Base-by-base conservation (phyloP, 305 asterid species). In the Fraxinus angustifolia region DNA sequence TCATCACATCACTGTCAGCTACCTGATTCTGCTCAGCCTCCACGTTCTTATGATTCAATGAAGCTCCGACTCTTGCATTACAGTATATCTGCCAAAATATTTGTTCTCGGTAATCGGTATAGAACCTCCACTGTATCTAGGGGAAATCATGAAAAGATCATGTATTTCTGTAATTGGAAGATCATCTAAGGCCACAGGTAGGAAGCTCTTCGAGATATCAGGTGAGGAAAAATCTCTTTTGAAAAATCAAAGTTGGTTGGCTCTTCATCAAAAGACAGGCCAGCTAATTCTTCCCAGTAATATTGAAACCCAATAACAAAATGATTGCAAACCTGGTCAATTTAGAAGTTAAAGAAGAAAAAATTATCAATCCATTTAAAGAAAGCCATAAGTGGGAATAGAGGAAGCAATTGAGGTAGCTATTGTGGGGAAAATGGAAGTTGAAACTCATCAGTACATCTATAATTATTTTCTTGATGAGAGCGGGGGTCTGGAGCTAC, bases 241-340 rank as follows among this genome's bases (percentile, higher is more conserved):
- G 81, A 70, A 80, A 38, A 73, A 56, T 80, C 62, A 42, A 45
- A 34, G n/a, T 48, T 40, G 38, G 50, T 80, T 82, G 83, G 75
- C 72, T 86, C 87, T 86, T 84, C 86, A 28, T 40, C 50, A 80
- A 75, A 84, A 73, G 88, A 86, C 58, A 70, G 70, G 60, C 82
- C 80, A 74, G 89, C 78, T 79, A 76, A 88, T 34, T 93, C 93
- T 86, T 91, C 93, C 98, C 97, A 94, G 87, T 88, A 81, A 80
- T 88, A 87, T 3, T 97, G 97, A 84, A 93, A 93, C 81, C 97
- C 97, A 82, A 87, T 77, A 81, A 82, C 85, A 84, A 94, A 92
- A 81, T 88, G 82, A 30, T 83, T 38, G 77, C 92, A 90, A 1
- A 92, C 85, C 97, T 92, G 85, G 56, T 77, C 34, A 36, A 34